Evolutionary conservation across 306 rosid species (phyloP).

Genomic region (Sindora glabra): DNA sequence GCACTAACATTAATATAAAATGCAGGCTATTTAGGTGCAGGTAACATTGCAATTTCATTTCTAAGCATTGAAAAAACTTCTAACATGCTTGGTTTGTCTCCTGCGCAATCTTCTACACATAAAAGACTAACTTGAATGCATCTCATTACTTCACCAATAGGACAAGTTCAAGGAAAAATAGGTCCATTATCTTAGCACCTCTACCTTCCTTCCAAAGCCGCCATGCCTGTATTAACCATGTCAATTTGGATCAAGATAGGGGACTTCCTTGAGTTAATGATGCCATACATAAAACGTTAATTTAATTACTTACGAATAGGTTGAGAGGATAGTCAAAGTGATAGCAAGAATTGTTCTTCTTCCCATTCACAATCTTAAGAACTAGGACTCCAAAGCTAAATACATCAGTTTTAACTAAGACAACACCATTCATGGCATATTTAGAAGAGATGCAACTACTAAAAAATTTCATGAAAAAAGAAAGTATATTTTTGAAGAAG

Average conservation of each 20-base stretch:
- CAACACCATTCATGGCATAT: constrained; percentile 12
- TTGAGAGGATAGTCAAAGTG: background rate
- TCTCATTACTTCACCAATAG: background rate
- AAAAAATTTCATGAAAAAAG: background rate
- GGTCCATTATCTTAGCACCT: background rate
- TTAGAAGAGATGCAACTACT: constrained; percentile 22
- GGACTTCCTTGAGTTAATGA: background rate
- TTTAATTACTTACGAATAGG: constrained; percentile 10
- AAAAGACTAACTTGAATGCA: constrained; percentile 2
- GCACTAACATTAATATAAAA: background rate
- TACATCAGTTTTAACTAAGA: constrained; percentile 21
- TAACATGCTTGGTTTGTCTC: constrained; percentile 5
- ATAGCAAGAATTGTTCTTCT: background rate
- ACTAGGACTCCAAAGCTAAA: constrained; percentile 23
- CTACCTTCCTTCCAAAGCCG: background rate
- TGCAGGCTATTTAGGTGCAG: constrained; percentile 7
- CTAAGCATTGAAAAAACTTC: constrained; percentile 5
- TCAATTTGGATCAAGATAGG: background rate
- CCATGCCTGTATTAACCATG: background rate
- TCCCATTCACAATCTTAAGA: constrained; percentile 12
- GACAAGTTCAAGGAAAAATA: background rate
- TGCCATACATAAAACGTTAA: background rate
- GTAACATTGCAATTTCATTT: background rate
- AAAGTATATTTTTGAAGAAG: background rate
- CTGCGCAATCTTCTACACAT: constrained; percentile 3